These are phyloP conservation scores for Silene conica DNA, from an alignment of 148 eudicot genomes.

Conservation along the genomic window DNA sequence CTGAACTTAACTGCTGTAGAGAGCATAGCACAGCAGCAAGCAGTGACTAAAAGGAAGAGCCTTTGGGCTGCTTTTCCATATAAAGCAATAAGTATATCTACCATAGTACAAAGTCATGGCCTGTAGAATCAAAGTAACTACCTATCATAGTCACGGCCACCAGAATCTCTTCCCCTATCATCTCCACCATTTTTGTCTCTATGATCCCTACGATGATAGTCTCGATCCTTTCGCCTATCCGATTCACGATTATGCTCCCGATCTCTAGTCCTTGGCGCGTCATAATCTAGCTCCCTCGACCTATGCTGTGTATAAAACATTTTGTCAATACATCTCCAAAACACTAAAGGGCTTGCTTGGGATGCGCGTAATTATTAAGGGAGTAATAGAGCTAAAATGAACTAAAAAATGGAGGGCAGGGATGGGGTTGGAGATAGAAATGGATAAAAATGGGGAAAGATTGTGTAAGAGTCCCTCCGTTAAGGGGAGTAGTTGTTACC, in stretches of 20 bases:
- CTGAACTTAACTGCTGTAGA: not conserved
- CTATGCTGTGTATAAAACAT: constrained; percentile 33
- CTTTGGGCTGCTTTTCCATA: not conserved
- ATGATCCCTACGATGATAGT: constrained; percentile 40
- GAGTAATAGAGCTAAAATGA: too few relatives aligned
- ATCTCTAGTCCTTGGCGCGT: constrained; percentile 44
- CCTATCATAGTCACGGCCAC: constrained; percentile 53
- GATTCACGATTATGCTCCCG: constrained; percentile 31
- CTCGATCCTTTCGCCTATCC: constrained; percentile 36
- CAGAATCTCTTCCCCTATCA: constrained; percentile 48
- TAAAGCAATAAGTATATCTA: not conserved
- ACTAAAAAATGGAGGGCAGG: too few relatives aligned
- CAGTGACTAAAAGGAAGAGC: constrained; percentile 2
- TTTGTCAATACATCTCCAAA: not conserved
- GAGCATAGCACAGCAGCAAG: not conserved
- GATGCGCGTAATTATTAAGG: too few relatives aligned
- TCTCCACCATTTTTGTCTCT: constrained; percentile 45
- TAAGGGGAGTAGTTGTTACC: too few relatives aligned
- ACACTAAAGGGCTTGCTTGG: too few relatives aligned
- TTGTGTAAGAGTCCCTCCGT: too few relatives aligned
- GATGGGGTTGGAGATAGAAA: too few relatives aligned
- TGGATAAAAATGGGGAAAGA: too few relatives aligned
- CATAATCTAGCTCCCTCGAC: constrained; percentile 40
- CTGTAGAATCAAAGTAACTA: constrained; percentile 14
- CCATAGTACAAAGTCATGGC: not conserved